Conservation (phyloP, 2,329 filamentous ascomycete species). For the Fusarium compactum region DNA sequence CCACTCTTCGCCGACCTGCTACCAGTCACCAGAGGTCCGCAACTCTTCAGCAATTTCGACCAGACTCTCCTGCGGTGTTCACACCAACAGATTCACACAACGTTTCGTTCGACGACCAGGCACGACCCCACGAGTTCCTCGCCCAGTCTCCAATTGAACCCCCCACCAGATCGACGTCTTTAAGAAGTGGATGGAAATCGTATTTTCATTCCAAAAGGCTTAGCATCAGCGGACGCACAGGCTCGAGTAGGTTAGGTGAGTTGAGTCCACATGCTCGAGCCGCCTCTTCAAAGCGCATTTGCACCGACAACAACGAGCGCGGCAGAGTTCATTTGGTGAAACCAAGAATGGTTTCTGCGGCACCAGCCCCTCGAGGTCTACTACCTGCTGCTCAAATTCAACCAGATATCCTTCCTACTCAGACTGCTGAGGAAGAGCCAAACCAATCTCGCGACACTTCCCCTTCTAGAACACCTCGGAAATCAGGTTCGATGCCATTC, state of each 20-base stretch:
- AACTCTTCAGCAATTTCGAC: constrained; percentile 70
- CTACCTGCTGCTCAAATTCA: constrained; percentile 43
- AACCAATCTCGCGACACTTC: constrained; percentile 53
- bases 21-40: constrained; percentile 84
- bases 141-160: constrained; percentile 45
- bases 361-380: constrained; percentile 40
- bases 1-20: constrained; percentile 77
- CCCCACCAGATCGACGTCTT: constrained; percentile 29
- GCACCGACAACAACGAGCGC: constrained; percentile 39
- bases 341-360: constrained; percentile 52
- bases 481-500: constrained; percentile 72
- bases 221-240: constrained; percentile 38
- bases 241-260: constrained; percentile 46
- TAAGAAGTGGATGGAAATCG: constrained; percentile 61
- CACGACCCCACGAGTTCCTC: constrained; percentile 48
- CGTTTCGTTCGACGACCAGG: constrained; percentile 54
- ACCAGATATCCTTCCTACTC: constrained; percentile 33
- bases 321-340: constrained; percentile 53
- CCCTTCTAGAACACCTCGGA: constrained; percentile 60
- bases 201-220: constrained; percentile 65
- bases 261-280: constrained; percentile 44
- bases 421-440: constrained; percentile 15
- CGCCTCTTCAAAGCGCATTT: constrained; percentile 47
- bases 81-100: constrained; percentile 45
- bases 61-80: constrained; percentile 47